Conservation (phyloP, 805 yeast genomes). For the Nakazawaea ernobii region DNA sequence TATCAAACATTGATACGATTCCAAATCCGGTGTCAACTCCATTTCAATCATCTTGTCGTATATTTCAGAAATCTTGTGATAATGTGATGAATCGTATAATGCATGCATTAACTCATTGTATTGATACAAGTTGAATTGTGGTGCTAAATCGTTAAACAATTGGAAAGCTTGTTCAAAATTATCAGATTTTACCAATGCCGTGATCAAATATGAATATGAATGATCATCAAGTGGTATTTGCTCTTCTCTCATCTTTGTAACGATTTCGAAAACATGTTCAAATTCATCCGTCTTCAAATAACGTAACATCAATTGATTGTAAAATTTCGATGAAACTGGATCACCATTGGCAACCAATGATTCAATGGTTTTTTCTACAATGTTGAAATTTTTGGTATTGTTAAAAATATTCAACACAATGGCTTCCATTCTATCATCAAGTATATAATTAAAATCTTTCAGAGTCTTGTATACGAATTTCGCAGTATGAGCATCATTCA, state of each 20-base stretch:
- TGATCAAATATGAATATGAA: slow-evolving; percentile 26
- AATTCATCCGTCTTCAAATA: slow-evolving; percentile 22
- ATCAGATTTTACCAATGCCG: slow-evolving; percentile 22
- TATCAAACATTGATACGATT: slow-evolving; percentile 28
- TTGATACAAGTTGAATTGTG: slow-evolving; percentile 13
- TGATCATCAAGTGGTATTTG: slow-evolving; percentile 18
- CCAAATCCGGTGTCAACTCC: slow-evolving; percentile 21
- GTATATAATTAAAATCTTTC: background rate
- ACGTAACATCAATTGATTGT: slow-evolving; percentile 19
- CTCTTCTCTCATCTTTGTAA: slow-evolving; percentile 19
- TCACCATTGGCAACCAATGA: slow-evolving; percentile 15
- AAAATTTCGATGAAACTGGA: slow-evolving; percentile 16
- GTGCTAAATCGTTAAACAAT: slow-evolving; percentile 21
- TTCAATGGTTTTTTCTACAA: slow-evolving; percentile 12
- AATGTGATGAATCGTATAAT: slow-evolving; percentile 16
- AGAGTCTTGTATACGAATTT: slow-evolving; percentile 1
- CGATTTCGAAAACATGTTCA: slow-evolving; percentile 18
- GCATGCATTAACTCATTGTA: slow-evolving; percentile 18
- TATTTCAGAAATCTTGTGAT: slow-evolving; percentile 19
- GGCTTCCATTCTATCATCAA: background rate
- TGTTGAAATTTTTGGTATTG: background rate
- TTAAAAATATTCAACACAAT: slow-evolving; percentile 8
- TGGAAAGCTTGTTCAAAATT: slow-evolving; percentile 24
- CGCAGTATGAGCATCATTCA: slow-evolving; percentile 2
- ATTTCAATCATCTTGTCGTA: slow-evolving; percentile 29